Conservation (phyloP, 2,329 filamentous ascomycete genomes). For the Trichophyton equinum region DNA sequence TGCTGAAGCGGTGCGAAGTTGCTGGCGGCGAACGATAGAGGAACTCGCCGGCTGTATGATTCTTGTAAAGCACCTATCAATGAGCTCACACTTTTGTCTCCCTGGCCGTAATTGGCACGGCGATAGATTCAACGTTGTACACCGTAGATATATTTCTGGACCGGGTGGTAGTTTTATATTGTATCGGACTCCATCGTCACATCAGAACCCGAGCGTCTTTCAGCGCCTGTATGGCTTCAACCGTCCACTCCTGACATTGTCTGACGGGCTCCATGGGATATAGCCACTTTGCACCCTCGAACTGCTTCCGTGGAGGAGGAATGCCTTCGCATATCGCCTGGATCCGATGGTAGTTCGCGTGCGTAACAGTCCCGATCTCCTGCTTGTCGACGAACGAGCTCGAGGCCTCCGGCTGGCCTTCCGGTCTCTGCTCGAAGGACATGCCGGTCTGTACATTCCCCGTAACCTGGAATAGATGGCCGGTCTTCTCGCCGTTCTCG, state of each 20-base stretch:
- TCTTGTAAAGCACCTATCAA: neutral
- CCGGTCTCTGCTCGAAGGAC: conserved; percentile 9
- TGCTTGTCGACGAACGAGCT: conserved; percentile 7
- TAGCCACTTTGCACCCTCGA: conserved; percentile 18
- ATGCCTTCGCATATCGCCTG: conserved; percentile 7
- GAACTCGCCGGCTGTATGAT: neutral
- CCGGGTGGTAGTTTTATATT: neutral
- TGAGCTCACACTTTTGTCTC: no score
- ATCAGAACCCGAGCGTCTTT: conserved; percentile 6
- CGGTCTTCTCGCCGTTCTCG: conserved; percentile 10
- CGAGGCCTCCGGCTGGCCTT: conserved; percentile 4
- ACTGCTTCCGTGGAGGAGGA: conserved; percentile 22
- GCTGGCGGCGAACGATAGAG: neutral
- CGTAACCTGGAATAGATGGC: conserved; percentile 20
- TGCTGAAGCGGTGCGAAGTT: neutral
- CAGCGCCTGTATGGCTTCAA: conserved; percentile 15
- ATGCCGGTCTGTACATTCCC: conserved; percentile 24
- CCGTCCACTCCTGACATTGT: conserved; percentile 24
- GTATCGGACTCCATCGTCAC: neutral
- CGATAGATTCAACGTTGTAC: neutral
- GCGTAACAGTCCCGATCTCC: conserved; percentile 1
- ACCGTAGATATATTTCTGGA: neutral
- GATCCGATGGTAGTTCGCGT: conserved; percentile 11
- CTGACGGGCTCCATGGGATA: conserved; percentile 17
- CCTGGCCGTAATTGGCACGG: neutral